These are phyloP conservation scores for Linum tenue DNA, from an alignment of 345 rosid species.

Conservation along the genomic window DNA sequence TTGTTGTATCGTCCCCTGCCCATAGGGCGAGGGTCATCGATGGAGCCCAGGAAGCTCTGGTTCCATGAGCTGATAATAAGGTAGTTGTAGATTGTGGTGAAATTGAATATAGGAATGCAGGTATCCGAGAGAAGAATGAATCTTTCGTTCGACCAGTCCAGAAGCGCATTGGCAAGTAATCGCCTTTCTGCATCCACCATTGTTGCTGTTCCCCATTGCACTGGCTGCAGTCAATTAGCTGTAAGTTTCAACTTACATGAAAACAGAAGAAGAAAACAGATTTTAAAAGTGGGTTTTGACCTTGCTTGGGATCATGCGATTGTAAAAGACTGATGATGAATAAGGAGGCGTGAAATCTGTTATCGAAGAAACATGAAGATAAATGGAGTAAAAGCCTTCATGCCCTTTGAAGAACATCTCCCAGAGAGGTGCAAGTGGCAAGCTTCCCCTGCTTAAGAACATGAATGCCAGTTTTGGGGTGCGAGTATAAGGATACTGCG, in stretches of 20 bases:
- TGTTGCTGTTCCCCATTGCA: not conserved
- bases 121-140: not conserved
- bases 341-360: not conserved
- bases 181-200: conserved; percentile 3
- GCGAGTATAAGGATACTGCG: not conserved
- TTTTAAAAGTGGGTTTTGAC: no score
- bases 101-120: not conserved
- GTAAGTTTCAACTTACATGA: no score
- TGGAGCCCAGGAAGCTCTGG: conserved; percentile 21
- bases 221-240: not conserved
- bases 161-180: not conserved
- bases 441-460: not conserved
- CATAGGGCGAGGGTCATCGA: conserved; percentile 15
- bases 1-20: conserved; percentile 32
- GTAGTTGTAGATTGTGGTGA: conserved; percentile 5
- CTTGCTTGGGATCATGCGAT: not conserved
- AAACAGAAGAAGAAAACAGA: no score
- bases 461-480: conserved; percentile 1
- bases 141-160: not conserved
- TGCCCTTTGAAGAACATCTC: conserved; percentile 4
- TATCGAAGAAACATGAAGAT: not conserved
- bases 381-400: not conserved
- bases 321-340: not conserved
- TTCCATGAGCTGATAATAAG: not conserved
- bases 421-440: not conserved